Base-by-base conservation (phyloP, 176 grass and related monocot species). In the Puccinellia tenuiflora region DNA sequence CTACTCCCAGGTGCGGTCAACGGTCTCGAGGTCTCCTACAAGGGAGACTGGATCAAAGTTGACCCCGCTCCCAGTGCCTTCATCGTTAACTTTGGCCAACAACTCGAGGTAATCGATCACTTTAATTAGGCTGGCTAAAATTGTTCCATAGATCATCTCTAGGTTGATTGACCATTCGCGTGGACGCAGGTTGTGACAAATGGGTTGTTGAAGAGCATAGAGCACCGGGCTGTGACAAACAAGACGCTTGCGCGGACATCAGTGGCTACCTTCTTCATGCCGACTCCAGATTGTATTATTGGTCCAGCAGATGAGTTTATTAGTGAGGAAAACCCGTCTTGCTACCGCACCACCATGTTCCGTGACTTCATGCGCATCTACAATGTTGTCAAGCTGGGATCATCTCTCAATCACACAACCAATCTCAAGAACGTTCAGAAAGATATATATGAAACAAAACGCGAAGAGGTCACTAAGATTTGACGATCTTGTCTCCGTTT, bases 21-120 rank as follows among this genome's bases (percentile, higher is more conserved):
- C 1, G 90, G 90, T 9, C 90, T 92, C 9, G 77, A 92, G 69
- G 85, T 90, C 29, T 24, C 79, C 20, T 78, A 82, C 87, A 56
- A 65, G 15, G 88, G 65, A 12, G 88, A 62, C 40, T 91, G 81
- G 86, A 88, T 94, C 59, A 42, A 61, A 1, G 84, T 87, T 25
- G 57, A 75, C 2, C 85, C 64, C 20, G 68, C 85, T 1, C 78
- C 46, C 18, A 61, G 75, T 33, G 88, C 91, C 3, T 83, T 93
- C 12, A 78, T 88, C 62, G 81, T 93, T 69, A 88, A 88, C 86
- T 90, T 93, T 35, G 91, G 88, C 7, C 77, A 87, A 34, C 91
- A 85, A 57, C 83, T 92, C 48, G 81, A 90, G 90, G 81, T 70
- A 20, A 20, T 12, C 8, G 12, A 46, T 46, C 12, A 46, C 10